phyloP scores from a whole-genome alignment of 2,329 filamentous ascomycete genomes.

The Aspergillus awamori region DNA sequence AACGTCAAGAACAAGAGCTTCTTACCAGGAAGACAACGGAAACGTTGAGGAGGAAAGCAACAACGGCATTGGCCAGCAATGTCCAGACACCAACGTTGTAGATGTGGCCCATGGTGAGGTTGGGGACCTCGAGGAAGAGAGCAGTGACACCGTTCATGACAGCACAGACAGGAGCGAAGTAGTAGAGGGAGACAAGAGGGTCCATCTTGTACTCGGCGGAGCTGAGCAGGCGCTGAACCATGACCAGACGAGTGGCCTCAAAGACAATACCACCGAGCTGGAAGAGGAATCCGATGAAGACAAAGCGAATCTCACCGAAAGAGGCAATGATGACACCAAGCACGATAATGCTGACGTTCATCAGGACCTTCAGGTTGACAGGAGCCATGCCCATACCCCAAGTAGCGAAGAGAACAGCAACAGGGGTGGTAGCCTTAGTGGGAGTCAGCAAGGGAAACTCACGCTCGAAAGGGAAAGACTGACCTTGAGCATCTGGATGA shows the following conservation, averaged over 20 bases:
- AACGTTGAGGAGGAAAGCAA: constrained; percentile 80
- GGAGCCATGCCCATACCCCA: constrained; percentile 85
- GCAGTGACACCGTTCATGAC: constrained; percentile 76
- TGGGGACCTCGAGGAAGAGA: constrained; percentile 68
- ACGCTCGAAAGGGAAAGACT: constrained; percentile 32
- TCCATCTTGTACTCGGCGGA: constrained; percentile 84
- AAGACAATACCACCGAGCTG: constrained; percentile 77
- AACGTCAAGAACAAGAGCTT: constrained; percentile 17
- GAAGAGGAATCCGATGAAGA: constrained; percentile 63
- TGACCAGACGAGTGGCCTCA: constrained; percentile 78
- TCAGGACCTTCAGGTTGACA: constrained; percentile 81
- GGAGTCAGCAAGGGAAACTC: constrained; percentile 13
- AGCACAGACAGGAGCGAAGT: constrained; percentile 83
- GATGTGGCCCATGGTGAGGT: constrained; percentile 67
- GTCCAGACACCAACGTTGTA: constrained; percentile 66
- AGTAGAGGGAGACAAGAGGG: constrained; percentile 83
- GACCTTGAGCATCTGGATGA: constrained; percentile 99
- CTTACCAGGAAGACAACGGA: constrained; percentile 83
- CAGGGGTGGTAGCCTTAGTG: constrained; percentile 81
- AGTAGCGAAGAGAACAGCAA: constrained; percentile 85
- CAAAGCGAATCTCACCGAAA: constrained; percentile 93
- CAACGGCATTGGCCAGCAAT: constrained; percentile 71
- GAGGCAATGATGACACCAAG: constrained; percentile 93
- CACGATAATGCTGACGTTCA: constrained; percentile 94
- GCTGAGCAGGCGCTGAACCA: constrained; percentile 82